These are phyloP conservation scores for Chlamydomonas incerta DNA, from an alignment of 139 green algal species.

Conservation along the genomic window DNA sequence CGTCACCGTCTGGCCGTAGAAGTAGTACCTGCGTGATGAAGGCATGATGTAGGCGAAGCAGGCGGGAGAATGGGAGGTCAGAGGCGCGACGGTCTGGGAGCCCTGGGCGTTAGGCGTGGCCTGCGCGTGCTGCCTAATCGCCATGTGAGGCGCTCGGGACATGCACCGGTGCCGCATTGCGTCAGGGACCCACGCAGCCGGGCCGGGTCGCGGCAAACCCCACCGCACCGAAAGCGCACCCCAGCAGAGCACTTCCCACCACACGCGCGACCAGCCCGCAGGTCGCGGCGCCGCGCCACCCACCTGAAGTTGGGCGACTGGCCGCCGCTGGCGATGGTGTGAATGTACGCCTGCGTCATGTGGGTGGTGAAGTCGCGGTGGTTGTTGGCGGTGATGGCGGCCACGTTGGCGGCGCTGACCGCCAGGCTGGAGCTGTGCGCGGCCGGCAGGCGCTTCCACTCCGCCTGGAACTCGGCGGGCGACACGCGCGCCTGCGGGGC, in stretches of 20 bases:
- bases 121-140: too few relatives aligned
- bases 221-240: too few relatives aligned
- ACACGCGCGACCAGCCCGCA: background rate
- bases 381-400: conserved; percentile 62
- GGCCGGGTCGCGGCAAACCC: too few relatives aligned
- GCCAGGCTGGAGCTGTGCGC: conserved; percentile 45
- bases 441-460: conserved; percentile 72
- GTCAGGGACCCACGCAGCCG: too few relatives aligned
- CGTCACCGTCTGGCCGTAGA: conserved; percentile 75
- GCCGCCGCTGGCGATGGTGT: conserved; percentile 84
- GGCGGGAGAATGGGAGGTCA: too few relatives aligned
- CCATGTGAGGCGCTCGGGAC: too few relatives aligned
- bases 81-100: too few relatives aligned
- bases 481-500: conserved; percentile 42
- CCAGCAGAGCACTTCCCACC: background rate
- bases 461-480: conserved; percentile 74
- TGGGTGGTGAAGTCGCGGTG: conserved; percentile 76
- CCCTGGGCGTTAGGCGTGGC: too few relatives aligned
- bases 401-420: conserved; percentile 50
- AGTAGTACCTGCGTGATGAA: conserved; percentile 77
- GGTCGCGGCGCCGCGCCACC: background rate
- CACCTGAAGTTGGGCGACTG: conserved; percentile 69
- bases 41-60: background rate
- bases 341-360: conserved; percentile 69
- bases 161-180: too few relatives aligned